These are phyloP conservation scores for Malbranchea zuffiana DNA, from an alignment of 2,329 filamentous ascomycete species.

Conservation along the genomic window DNA sequence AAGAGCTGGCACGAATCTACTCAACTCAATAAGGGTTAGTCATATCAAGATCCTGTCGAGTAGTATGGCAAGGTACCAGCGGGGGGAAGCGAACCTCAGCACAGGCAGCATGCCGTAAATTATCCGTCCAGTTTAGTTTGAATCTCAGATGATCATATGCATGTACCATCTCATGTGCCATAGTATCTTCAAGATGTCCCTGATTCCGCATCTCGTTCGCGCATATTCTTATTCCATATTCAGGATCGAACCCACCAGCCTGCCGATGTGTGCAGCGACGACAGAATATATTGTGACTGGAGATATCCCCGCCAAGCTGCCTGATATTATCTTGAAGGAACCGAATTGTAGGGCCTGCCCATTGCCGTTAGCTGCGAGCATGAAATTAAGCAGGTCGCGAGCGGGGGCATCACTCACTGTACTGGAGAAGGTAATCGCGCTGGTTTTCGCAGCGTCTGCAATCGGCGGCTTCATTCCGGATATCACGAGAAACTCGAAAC, in stretches of 20 bases:
- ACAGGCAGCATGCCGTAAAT: constrained; percentile 82
- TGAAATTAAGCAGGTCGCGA: background rate
- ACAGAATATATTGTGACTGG: constrained; percentile 67
- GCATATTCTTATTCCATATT: constrained; percentile 82
- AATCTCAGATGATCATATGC: constrained; percentile 88
- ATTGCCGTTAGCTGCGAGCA: background rate
- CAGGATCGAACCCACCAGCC: constrained; percentile 73
- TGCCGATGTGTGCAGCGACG: constrained; percentile 62
- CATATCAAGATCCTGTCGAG: background rate
- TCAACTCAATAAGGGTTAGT: background rate
- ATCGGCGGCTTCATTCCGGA: constrained; percentile 63
- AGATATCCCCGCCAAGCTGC: constrained; percentile 66
- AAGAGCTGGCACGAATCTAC: constrained; percentile 80
- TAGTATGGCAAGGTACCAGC: constrained; percentile 1
- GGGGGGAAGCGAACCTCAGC: constrained; percentile 56
- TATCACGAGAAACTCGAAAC: constrained; percentile 69
- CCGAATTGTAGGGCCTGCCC: constrained; percentile 59
- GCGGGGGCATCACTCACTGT: constrained; percentile 41
- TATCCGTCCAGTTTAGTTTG: constrained; percentile 72
- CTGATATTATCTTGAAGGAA: constrained; percentile 76
- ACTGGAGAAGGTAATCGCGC: constrained; percentile 71
- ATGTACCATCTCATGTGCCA: constrained; percentile 97
- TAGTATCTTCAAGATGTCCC: constrained; percentile 79
- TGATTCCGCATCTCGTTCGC: constrained; percentile 77
- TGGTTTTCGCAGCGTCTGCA: constrained; percentile 70